These are phyloP conservation scores for Bacterosira constricta DNA, from an alignment of 108 stramenopile species.

Conservation along the genomic window DNA sequence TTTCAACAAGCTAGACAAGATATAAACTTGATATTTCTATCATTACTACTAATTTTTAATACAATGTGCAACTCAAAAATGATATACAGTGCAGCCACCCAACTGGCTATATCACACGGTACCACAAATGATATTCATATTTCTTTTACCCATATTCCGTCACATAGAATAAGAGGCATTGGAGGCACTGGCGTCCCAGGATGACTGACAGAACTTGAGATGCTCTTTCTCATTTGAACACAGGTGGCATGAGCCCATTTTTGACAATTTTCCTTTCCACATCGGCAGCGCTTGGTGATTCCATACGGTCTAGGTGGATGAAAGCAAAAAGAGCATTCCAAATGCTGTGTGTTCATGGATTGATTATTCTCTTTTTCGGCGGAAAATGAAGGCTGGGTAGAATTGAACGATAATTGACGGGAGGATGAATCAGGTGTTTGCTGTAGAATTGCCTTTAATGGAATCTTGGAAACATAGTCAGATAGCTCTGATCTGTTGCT, in stretches of 20 bases:
- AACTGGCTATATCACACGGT: too few species aligned
- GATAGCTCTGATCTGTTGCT: conserved; percentile 2
- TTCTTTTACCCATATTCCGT: conserved; percentile 30
- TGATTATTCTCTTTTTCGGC: conserved; percentile 19
- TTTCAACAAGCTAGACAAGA: too few species aligned
- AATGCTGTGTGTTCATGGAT: background rate
- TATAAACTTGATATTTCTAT: too few species aligned
- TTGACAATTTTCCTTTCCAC: conserved; percentile 49
- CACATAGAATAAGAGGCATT: conserved; percentile 23
- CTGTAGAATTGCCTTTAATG: conserved; percentile 12
- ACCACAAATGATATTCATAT: too few species aligned
- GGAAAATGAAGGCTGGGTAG: background rate
- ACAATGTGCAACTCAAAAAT: too few species aligned
- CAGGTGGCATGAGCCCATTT: conserved; percentile 59
- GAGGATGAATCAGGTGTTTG: conserved; percentile 15
- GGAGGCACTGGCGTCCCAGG: conserved; percentile 29
- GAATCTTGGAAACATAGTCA: conserved; percentile 11
- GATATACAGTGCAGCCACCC: too few species aligned
- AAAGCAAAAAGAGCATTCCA: conserved; percentile 2
- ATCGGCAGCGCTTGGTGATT: conserved; percentile 57
- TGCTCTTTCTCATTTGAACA: conserved; percentile 25
- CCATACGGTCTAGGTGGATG: conserved; percentile 21
- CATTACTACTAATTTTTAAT: too few species aligned
- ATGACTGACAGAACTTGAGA: conserved; percentile 43
- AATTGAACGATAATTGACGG: conserved; percentile 15